phyloP scores from a whole-genome alignment of 129 eudicot genomes.

The Cynara cardunculus region DNA sequence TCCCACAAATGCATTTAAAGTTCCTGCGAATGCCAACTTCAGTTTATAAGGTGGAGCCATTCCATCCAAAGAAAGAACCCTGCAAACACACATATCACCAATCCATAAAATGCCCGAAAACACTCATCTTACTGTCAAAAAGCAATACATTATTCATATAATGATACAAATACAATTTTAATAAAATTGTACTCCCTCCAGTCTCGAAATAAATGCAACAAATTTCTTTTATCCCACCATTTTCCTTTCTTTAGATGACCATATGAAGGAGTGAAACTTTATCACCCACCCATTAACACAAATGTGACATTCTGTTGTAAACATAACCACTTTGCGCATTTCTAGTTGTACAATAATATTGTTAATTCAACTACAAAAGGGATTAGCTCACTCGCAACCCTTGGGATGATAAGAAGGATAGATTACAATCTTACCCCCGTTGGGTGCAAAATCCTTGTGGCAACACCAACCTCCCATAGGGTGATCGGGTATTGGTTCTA shows the following conservation, averaged over 20 bases:
- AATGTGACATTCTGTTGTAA: not conserved
- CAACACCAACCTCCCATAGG: not conserved
- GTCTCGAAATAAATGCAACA: not conserved
- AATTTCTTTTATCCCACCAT: not conserved
- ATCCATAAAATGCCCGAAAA: not conserved
- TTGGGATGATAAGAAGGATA: not conserved
- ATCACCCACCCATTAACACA: not conserved
- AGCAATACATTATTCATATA: not conserved
- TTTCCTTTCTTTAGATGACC: not conserved
- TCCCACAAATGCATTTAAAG: not conserved
- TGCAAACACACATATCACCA: constrained; percentile 21
- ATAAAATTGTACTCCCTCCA: constrained; percentile 1
- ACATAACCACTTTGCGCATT: not conserved
- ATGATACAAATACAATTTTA: not conserved
- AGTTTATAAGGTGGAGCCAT: constrained; percentile 68
- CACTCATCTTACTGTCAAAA: not conserved
- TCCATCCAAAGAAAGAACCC: constrained; percentile 87
- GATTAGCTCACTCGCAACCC: not conserved
- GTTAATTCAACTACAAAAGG: not conserved
- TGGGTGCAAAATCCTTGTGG: not conserved
- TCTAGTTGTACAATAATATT: not conserved
- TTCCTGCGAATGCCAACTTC: not conserved
- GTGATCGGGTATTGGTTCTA: not conserved
- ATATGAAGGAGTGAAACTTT: not conserved
- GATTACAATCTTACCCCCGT: not conserved